These are phyloP conservation scores for Neurospora discreta DNA, from an alignment of 495 filamentous ascomycete genomes.

Conservation along the genomic window DNA sequence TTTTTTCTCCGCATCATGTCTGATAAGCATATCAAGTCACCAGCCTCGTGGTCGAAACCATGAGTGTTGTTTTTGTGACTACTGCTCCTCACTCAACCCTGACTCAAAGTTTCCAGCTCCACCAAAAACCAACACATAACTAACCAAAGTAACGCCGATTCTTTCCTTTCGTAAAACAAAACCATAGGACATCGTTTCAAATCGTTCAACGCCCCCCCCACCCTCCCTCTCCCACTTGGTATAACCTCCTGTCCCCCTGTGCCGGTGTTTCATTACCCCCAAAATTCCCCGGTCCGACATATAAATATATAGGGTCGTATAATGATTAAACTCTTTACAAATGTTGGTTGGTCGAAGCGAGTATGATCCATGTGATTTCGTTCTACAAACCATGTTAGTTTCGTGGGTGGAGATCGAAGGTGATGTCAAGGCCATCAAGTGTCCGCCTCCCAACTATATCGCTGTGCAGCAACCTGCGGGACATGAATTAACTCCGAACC, in stretches of 20 bases:
- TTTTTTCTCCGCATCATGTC: neutral
- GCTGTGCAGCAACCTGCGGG: slow-evolving; percentile 37
- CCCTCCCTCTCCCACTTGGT: neutral
- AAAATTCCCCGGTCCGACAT: neutral
- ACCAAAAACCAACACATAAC: neutral
- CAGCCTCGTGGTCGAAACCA: neutral
- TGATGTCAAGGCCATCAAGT: neutral
- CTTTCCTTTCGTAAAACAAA: neutral
- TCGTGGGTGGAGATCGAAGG: neutral
- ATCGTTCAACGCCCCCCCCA: neutral
- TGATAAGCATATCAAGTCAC: neutral
- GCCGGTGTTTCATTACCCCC: neutral
- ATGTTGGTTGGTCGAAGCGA: neutral
- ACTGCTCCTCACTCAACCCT: neutral
- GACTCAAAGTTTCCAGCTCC: neutral
- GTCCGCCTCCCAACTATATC: slow-evolving; percentile 41
- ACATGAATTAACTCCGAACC: slow-evolving; percentile 39
- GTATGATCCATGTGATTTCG: neutral
- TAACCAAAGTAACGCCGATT: neutral
- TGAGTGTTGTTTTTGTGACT: neutral
- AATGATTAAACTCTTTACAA: neutral
- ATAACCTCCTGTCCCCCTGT: neutral
- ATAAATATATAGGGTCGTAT: neutral
- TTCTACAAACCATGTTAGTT: neutral
- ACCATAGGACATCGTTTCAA: neutral